Base-by-base conservation (phyloP, 1,284 basidiomycete genomes). In the Melampsora allii-populina region DNA sequence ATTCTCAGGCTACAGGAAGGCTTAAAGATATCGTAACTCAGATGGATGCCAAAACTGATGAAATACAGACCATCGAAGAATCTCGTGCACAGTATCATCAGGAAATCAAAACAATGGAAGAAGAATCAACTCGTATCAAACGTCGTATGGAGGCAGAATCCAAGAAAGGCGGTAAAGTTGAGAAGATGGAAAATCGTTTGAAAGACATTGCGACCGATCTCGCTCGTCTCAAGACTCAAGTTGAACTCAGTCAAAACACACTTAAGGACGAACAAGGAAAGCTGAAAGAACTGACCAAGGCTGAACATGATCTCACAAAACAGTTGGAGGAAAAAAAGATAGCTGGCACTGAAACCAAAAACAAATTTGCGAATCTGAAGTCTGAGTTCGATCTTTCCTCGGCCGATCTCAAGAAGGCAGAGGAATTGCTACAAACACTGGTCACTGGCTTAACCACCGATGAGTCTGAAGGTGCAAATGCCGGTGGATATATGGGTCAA, bases 401-500 rank as follows among this genome's bases (percentile, higher is more conserved):
- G 66, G 84, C 85, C 3, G 86, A 88, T 31, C 85, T 96, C 4
- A 82, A 85, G 29, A 89, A 88, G 48, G 87, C 89, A 19, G 95
- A 98, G 81, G 92, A 94, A 80, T 88, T 99, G n/a, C 86, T 98
- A 0, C 95, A 98, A 81, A 94, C 92, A 0, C 87, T 98, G 10
- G 86, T 95, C 56, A 98, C 95, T 0, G 96, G 96, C 63, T 87
- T 98, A 21, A 89, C 91, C 0, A 85, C 86, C 1, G 88, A 87
- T 6, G 81, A 81, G 59, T 80, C 79, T 10, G 83, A 84, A 50
- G 86, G 87, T 3, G 81, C 81, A 33, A 78, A 77, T 7, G 90
- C 92, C 9, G 94, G 94, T 10, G 94, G 94, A 0, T 99, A 97
- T 82, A 90, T 98, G 87, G 96, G 94, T 33, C 94, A 97, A 81